These are phyloP conservation scores for Sporobolomyces roseus DNA, from an alignment of 768 basidiomycete genomes.

Conservation along the genomic window DNA sequence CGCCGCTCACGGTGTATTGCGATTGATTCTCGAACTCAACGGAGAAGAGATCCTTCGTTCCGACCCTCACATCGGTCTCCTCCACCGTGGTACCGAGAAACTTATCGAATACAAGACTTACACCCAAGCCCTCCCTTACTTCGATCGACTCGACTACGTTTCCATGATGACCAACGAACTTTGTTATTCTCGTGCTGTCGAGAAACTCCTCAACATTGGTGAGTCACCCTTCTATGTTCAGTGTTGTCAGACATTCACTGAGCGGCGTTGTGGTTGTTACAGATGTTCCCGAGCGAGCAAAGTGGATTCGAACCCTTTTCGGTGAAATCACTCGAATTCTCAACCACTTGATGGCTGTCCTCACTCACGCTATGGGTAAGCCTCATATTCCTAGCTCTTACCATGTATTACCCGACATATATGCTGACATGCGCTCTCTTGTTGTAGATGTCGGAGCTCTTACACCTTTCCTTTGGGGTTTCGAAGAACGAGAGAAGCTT, in stretches of 20 bases:
- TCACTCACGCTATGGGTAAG: conserved; percentile 69
- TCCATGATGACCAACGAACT: conserved; percentile 99
- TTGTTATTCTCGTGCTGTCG: conserved; percentile 93
- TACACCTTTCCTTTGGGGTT: conserved; percentile 98
- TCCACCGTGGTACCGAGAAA: conserved; percentile 97
- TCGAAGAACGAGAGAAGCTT: conserved; percentile 98
- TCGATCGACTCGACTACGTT: conserved; percentile 97
- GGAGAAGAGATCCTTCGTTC: conserved; percentile 74
- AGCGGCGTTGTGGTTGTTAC: conserved; percentile 50
- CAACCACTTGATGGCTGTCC: conserved; percentile 95
- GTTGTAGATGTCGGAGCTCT: conserved; percentile 84
- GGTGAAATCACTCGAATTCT: conserved; percentile 94
- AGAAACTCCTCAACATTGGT: conserved; percentile 79
- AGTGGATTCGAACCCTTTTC: conserved; percentile 96
- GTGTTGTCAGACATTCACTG: background rate
- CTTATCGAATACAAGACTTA: conserved; percentile 99
- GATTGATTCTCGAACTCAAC: conserved; percentile 94
- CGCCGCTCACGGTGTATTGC: conserved; percentile 95
- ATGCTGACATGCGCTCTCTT: background rate
- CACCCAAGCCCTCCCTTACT: conserved; percentile 94
- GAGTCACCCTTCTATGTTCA: conserved; percentile 4
- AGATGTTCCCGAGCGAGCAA: conserved; percentile 90
- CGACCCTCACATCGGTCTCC: conserved; percentile 73
- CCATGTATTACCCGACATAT: background rate
- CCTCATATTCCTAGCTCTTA: background rate